Base-by-base conservation (phyloP, 2,329 filamentous ascomycete species). In the Aaosphaeria arxii region DNA sequence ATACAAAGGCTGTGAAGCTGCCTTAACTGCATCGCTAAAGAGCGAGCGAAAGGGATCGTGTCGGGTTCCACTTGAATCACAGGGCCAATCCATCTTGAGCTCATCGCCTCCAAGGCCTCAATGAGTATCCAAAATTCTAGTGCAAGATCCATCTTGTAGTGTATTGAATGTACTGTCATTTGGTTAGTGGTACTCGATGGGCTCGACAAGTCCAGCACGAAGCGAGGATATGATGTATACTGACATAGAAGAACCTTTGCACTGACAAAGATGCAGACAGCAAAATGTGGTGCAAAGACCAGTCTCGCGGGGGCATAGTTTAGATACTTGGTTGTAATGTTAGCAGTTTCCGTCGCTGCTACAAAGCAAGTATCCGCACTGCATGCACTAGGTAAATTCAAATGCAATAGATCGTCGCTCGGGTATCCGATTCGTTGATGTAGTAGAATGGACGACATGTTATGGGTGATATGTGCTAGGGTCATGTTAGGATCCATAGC, bases 401-500 rank as follows among this genome's bases (percentile, higher is more conserved):
- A 28, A 40, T 40, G 39, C 24, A 40, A 3, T 2, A 40, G 11
- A 28, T 40, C 39, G 3, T 40, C 39, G 39, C 11, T 11, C 11
- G 39, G 39, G 24, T 40, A 40, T 40, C 11, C 39, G 11, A 40
- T 40, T 28, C 39, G 11, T 28, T 40, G 39, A 28, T 40, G 39
- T 13, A 40, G 39, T 28, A 40, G 24, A 40, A 40, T 40, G 24
- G 39, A 40, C 7, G 39, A 40, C 39, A 40, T 40, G 24, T 40
- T 40, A 24, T 40, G 39, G 11, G 39, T 40, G 39, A 40, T n/a
- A 40, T 40, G 39, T 40, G 39, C 39, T 28, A 40, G 24, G 4
- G 39, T 40, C 39, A 40, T 40, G 24, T 40, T 40, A 40, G 39
- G 39, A 40, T 40, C 39, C 39, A 40, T 40, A n/a, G 39, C 39